A percentile compares a stretch with the other conserved stretches of the same genome.
These are phyloP conservation scores for Monosporascus sp. DNA, from an alignment of 2,329 filamentous ascomycete species.

Conservation along the genomic window DNA sequence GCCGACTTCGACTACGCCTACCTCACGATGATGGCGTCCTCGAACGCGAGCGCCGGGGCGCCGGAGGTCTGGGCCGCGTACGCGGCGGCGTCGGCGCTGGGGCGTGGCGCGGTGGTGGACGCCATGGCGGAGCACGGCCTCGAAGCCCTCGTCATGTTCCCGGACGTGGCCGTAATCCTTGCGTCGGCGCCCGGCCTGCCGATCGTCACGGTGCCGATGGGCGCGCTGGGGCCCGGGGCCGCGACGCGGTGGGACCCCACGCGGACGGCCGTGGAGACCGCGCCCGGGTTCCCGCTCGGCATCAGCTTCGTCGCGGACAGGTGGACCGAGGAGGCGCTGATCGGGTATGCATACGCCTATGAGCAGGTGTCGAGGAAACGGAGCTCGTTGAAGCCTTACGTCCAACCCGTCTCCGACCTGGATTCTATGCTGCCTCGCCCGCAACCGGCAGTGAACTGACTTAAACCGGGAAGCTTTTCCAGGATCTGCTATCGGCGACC, in stretches of 20 bases:
- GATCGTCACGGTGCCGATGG: conserved; percentile 17
- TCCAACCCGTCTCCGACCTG: conserved; percentile 7
- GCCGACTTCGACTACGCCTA: conserved; percentile 27
- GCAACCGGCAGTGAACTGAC: neutral
- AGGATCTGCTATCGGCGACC: no score
- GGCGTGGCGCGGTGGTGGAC: neutral
- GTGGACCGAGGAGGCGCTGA: conserved; percentile 11
- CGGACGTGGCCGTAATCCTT: conserved; percentile 1
- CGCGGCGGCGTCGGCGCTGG: neutral
- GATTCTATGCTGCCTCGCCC: neutral
- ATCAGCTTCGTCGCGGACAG: conserved; percentile 11
- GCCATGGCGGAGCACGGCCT: neutral
- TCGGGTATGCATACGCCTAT: conserved; percentile 13
- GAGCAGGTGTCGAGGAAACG: conserved; percentile 11
- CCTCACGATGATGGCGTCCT: conserved; percentile 4
- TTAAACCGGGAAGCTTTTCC: no score
- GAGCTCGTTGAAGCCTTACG: conserved; percentile 3
- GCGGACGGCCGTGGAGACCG: neutral
- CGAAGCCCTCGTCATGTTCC: conserved; percentile 3
- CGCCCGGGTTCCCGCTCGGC: conserved; percentile 11
- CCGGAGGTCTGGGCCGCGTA: conserved; percentile 6
- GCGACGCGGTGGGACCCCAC: neutral
- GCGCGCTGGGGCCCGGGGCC: conserved; percentile 6
- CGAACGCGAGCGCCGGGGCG: conserved; percentile 1
- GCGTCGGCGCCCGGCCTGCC: conserved; percentile 9